Evolutionary conservation across 768 basidiomycete species (phyloP).

Genomic region (Agrocybe praecox): DNA sequence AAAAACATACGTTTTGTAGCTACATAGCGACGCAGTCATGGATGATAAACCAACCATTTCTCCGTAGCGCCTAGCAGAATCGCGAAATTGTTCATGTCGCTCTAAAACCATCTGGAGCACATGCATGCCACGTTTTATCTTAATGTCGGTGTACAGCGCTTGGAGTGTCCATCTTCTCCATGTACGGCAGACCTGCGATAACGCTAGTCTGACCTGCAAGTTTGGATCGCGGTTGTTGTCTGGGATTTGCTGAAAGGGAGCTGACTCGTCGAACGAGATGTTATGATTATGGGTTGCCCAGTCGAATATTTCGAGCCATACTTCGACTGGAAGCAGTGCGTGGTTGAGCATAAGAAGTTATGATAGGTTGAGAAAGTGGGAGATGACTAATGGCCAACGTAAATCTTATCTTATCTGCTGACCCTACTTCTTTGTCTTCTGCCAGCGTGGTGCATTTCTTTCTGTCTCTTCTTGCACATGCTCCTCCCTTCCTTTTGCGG

Average conservation of each 20-base stretch:
- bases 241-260: slow-evolving; percentile 48
- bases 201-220: slow-evolving; percentile 36
- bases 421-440: not conserved
- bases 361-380: not conserved
- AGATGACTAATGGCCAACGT: not conserved
- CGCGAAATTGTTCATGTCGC: slow-evolving; percentile 18
- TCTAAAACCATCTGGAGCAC: slow-evolving; percentile 27
- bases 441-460: not conserved
- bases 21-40: not conserved
- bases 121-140: slow-evolving; percentile 33
- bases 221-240: slow-evolving; percentile 27
- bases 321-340: slow-evolving; percentile 46
- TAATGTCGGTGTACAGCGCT: slow-evolving; percentile 58
- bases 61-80: slow-evolving; percentile 24
- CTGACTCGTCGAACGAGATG: slow-evolving; percentile 32
- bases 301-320: slow-evolving; percentile 56
- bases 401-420: not conserved
- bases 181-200: slow-evolving; percentile 57
- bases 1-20: slow-evolving; percentile 1
- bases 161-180: slow-evolving; percentile 53
- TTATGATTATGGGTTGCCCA: slow-evolving; percentile 38
- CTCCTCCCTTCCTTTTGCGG: not conserved
- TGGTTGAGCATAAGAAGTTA: slow-evolving; percentile 19
- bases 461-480: not conserved
- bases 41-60: slow-evolving; percentile 27